Base-by-base conservation (phyloP, 441 rosid species). In the Brassica hybrid region DNA sequence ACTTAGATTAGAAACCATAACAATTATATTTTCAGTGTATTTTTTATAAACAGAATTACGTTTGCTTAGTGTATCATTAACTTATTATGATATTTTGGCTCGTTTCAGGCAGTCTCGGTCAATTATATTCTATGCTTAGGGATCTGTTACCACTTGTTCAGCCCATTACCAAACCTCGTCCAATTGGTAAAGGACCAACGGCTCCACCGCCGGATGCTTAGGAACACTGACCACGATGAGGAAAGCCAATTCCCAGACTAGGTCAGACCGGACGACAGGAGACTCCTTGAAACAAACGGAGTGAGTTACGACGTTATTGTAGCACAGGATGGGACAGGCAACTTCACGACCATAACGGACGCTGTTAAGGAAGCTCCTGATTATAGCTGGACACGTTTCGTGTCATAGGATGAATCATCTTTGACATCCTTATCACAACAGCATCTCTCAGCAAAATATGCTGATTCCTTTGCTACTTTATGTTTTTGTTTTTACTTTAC, bases 241-340 rank as follows among this genome's bases (percentile, higher is more conserved):
- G 67, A 63, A 11, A 45, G 18, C 67, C 52, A 19, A 32, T 92
- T 86, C 45, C 98, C 98, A 5, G 58, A 76, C 0, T 93, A 97
- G 99, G 65, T 94, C 23, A 79, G 79, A 72, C 70, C 69, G 2
- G 77, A 80, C 10, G 97, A 94, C 65, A 75, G 87, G 8, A 89
- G 82, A 80, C 67, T 91, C 73, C 13, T 94, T 5, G 75, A 79
- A 4, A 79, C 38, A 41, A 78, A 88, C 58, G 89, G 90, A 21
- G 79, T 84, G 27, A 25, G 38, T 2, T 85, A 88, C 25, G 83
- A 91, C 84, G 73, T 75, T n/a, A 76, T 85, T 6, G 97, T 94
- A 50, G 97, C 99, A n/a, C 82, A 79, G 14, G 97, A 92, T 56
- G 96, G 97, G 14, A 87, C 87, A 23, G 92, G 99, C 32, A 85